Evolutionary conservation across 1,284 basidiomycete species (phyloP).

Genomic region (Ceratobasidium sp.): DNA sequence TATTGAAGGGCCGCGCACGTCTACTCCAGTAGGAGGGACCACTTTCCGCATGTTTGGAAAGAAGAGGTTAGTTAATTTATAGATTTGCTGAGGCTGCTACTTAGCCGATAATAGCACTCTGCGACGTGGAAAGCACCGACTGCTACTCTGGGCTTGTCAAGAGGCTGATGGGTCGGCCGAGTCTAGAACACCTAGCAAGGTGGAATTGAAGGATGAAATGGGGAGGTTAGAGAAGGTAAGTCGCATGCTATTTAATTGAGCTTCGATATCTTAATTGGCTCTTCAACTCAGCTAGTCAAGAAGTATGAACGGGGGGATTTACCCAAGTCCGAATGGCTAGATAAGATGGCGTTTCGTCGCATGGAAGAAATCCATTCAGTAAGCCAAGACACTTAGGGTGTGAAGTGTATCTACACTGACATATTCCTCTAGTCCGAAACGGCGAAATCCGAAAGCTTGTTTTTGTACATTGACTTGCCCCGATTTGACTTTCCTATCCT

Average conservation of each 20-base stretch:
- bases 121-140: conserved; percentile 89
- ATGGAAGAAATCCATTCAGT: conserved; percentile 94
- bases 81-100: not conserved
- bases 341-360: conserved; percentile 90
- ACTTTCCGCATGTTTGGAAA: conserved; percentile 91
- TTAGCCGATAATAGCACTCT: conserved; percentile 72
- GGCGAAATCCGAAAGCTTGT: conserved; percentile 88
- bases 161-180: conserved; percentile 89
- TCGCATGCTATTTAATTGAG: conserved; percentile 15
- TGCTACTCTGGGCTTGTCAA: conserved; percentile 84
- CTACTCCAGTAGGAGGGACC: conserved; percentile 87
- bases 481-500: conserved; percentile 99
- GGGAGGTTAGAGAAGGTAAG: conserved; percentile 90
- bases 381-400: conserved; percentile 54
- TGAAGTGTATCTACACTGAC: not conserved
- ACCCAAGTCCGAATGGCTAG: conserved; percentile 95
- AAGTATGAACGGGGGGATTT: conserved; percentile 95
- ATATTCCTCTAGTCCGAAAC: conserved; percentile 75
- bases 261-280: not conserved
- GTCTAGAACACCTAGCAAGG: conserved; percentile 87
- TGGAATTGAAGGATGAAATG: conserved; percentile 87
- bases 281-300: conserved; percentile 82
- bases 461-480: conserved; percentile 94
- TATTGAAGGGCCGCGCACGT: conserved; percentile 81
- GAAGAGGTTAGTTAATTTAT: conserved; percentile 74